Evolutionary conservation across 1,284 basidiomycete species (phyloP), one percentile per base, ranked within the genome.

Genomic region (Gymnopus androsaceus): DNA sequence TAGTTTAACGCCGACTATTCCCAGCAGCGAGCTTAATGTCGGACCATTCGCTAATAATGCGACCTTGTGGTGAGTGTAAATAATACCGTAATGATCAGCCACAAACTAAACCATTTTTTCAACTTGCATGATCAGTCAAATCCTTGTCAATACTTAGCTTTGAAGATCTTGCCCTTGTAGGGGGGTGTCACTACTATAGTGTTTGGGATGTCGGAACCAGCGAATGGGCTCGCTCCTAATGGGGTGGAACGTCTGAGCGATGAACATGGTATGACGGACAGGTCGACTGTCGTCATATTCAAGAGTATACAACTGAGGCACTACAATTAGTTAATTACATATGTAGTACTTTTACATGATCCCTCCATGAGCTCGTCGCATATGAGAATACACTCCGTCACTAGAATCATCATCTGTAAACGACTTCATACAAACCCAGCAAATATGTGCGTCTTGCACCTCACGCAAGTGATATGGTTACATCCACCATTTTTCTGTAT

Each of bases 101-200:
- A n/a, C n/a, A n/a, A n/a, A n/a, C n/a, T n/a, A n/a, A n/a, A n/a
- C n/a, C n/a, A n/a, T n/a, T n/a, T n/a, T n/a, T n/a, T n/a, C n/a
- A n/a, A n/a, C n/a, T n/a, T n/a, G n/a, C n/a, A n/a, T n/a, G n/a
- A n/a, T n/a, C n/a, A n/a, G n/a, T 63, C 80, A 82, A 66, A 81
- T 79, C 3, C 71, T 83, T 38, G 82, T 84, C 68, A 83, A 83
- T 59, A n/a, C 78, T 79, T 12, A n/a, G n/a, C n/a, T 75, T 78
- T 58, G 79, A 81, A 64, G 75, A 75, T 3, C 68, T 78, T 51
- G 72, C 74, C 48, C 69, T 82, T 42, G 74, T 83, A 33, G 81
- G 80, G 12, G 81, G 75, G 23, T 79, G 77, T 59, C 81, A 83
- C 62, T 83, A 80, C 59, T 83, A 82, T 62, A 81, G 75, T 59